Evolutionary conservation across 352 stramenopile species (phyloP).

Genomic region (Globisporangium cederbergense): DNA sequence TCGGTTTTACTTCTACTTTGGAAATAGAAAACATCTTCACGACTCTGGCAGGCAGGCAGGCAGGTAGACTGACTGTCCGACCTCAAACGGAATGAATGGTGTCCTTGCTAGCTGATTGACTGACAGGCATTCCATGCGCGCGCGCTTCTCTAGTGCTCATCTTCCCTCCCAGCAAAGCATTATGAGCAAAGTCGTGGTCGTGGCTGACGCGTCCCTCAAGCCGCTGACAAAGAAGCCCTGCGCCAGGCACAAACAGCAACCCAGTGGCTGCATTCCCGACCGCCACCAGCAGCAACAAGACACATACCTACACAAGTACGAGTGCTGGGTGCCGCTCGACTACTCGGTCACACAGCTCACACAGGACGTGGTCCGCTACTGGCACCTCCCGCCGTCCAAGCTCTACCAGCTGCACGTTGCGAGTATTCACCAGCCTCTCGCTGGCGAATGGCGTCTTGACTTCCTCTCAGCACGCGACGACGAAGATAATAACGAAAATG

Average conservation of each 20-base stretch:
- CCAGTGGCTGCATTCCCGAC: neutral
- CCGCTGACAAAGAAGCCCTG: neutral
- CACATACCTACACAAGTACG: slow-evolving; percentile 13
- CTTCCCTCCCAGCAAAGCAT: too few relatives aligned
- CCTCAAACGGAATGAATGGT: neutral
- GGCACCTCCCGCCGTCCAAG: slow-evolving; percentile 37
- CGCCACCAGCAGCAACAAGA: neutral
- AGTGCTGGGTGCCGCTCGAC: slow-evolving; percentile 48
- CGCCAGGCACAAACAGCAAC: neutral
- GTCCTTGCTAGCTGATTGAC: neutral
- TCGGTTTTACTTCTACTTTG: too few relatives aligned
- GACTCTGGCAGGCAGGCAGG: too few relatives aligned
- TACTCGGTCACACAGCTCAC: slow-evolving; percentile 43
- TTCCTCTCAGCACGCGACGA: slow-evolving; percentile 9
- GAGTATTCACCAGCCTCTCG: slow-evolving; percentile 17
- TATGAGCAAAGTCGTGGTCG: slow-evolving; percentile 42
- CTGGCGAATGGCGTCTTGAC: slow-evolving; percentile 24
- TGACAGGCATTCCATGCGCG: neutral
- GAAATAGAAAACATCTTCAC: too few relatives aligned
- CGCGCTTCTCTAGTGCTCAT: neutral
- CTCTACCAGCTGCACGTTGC: slow-evolving; percentile 35
- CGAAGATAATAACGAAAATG: neutral
- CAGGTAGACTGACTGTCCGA: too few relatives aligned
- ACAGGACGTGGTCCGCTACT: slow-evolving; percentile 44
- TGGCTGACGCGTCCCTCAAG: slow-evolving; percentile 15